These are phyloP conservation scores for Talaromyces rugulosus DNA, from an alignment of 2,329 filamentous ascomycete species.

Conservation along the genomic window DNA sequence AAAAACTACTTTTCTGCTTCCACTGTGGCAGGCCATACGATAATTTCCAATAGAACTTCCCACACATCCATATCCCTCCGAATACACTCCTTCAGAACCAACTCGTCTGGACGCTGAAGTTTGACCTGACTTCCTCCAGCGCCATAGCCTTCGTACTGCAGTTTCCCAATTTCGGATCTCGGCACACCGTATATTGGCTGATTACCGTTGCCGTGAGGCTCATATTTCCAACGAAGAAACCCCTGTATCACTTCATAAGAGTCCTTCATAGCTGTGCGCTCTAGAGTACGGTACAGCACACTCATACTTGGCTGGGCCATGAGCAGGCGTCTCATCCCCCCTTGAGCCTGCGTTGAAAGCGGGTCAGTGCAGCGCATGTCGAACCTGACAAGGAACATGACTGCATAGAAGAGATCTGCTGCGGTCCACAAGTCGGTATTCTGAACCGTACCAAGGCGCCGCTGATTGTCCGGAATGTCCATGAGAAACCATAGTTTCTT, in stretches of 20 bases:
- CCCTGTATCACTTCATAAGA: constrained; percentile 52
- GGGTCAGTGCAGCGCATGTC: constrained; percentile 66
- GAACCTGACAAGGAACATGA: constrained; percentile 68
- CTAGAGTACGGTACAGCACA: constrained; percentile 58
- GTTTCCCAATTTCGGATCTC: constrained; percentile 48
- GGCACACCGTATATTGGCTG: constrained; percentile 50
- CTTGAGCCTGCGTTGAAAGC: constrained; percentile 48
- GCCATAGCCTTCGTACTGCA: constrained; percentile 35
- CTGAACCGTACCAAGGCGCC: constrained; percentile 53
- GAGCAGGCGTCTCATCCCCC: constrained; percentile 53
- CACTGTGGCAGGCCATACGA: background rate
- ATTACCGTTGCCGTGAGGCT: constrained; percentile 24
- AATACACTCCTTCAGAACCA: constrained; percentile 55
- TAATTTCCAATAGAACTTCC: constrained; percentile 50
- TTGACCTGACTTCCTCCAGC: constrained; percentile 33
- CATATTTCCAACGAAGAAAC: constrained; percentile 56
- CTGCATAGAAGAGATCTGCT: constrained; percentile 57
- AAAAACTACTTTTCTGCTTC: background rate
- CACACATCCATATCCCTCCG: constrained; percentile 53
- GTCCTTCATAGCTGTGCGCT: constrained; percentile 50
- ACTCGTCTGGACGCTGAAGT: constrained; percentile 55
- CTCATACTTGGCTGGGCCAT: constrained; percentile 56
- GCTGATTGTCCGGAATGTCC: constrained; percentile 57
- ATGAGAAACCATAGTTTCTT: constrained; percentile 71
- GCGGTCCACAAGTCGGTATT: constrained; percentile 55